Base-by-base conservation (phyloP, 306 rosid genomes). In the Purshia tridentata region DNA sequence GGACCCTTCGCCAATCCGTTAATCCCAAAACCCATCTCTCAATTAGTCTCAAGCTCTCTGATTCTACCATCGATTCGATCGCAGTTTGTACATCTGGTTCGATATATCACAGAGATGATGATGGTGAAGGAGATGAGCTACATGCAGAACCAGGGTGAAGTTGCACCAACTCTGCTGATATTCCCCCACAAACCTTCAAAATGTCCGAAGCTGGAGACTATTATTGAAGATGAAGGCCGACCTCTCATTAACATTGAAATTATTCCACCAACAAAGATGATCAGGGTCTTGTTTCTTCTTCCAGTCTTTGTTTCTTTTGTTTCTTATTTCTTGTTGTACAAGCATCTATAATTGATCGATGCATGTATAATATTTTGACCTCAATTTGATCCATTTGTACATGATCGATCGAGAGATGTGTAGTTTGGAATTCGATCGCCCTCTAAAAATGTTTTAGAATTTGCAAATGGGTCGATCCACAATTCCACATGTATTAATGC, bases 211-310 rank as follows among this genome's bases (percentile, higher is more conserved):
- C 78, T 92, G 83, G 97, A 86, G 57, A 83, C 93, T 0, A 89
- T 92, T 70, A 68, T 60, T 14, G 97, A 92, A 73, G 97, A 91
- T 81, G 87, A 80, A 6, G 39, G 37, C n/a, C n/a, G n/a, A 22
- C 7, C 70, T 20, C 64, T 41, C 18, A 41, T 70, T 47, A 13
- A 9, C 42, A 2, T 70, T 42, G 42, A 70, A 8, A 42, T 55
- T 41, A 42, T 55, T 41, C 42, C 64, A 3, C 42, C 74, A 11
- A 20, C 90, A 4, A 89, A 80, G 86, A 84, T 23, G 29, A 23
- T 23, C 29, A 0, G 80, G 71, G 70, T 79, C 41, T 4, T 87
- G 68, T 83, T 87, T 67, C 73, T 87, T 75, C 63, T 84, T 81
- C 97, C 92, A 16, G 53, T 84, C 9, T 52, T 86, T 0, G 40